phyloP scores from a whole-genome alignment of 2,329 filamentous ascomycete species.

The Colletotrichum spinosum region DNA sequence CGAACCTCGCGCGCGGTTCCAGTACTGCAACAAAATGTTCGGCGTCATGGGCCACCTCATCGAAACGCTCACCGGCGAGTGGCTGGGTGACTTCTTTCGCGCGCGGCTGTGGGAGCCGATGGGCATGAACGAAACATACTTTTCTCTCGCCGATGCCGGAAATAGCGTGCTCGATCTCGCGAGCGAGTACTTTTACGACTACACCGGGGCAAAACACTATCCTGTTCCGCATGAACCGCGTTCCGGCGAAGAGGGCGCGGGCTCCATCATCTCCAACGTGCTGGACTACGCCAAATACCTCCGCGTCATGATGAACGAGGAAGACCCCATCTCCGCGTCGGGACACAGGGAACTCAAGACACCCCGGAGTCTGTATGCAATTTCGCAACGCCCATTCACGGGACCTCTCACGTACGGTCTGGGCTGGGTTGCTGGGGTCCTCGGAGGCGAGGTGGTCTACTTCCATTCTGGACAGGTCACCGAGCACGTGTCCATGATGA shows the following conservation, averaged over 20 bases:
- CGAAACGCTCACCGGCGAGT: slow-evolving; percentile 53
- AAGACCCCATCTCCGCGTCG: slow-evolving; percentile 42
- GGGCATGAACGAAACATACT: slow-evolving; percentile 57
- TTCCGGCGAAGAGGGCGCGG: slow-evolving; percentile 53
- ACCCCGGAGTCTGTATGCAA: slow-evolving; percentile 42
- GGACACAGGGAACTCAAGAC: slow-evolving; percentile 44
- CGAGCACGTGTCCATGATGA: slow-evolving; percentile 44
- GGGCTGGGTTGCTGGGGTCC: slow-evolving; percentile 44
- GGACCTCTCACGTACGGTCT: slow-evolving; percentile 44
- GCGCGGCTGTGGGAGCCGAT: slow-evolving; percentile 58
- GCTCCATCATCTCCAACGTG: slow-evolving; percentile 54
- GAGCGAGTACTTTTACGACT: slow-evolving; percentile 54
- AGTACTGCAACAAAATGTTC: slow-evolving; percentile 66
- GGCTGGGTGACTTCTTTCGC: slow-evolving; percentile 54
- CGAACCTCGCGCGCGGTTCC: slow-evolving; percentile 57
- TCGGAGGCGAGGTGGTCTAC: slow-evolving; percentile 44
- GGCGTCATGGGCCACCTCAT: slow-evolving; percentile 57
- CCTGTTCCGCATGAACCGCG: slow-evolving; percentile 43
- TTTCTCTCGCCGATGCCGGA: slow-evolving; percentile 44
- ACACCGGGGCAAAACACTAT: slow-evolving; percentile 41
- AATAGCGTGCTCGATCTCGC: slow-evolving; percentile 48
- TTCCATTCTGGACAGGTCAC: slow-evolving; percentile 46
- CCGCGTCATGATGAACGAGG: slow-evolving; percentile 46
- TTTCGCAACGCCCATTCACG: slow-evolving; percentile 30
- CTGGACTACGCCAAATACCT: slow-evolving; percentile 52